Percentiles rank a stretch among this genome's conserved stretches.
These are phyloP conservation scores for Gardenia jasminoides DNA, from an alignment of 257 asterid species.

Conservation along the genomic window DNA sequence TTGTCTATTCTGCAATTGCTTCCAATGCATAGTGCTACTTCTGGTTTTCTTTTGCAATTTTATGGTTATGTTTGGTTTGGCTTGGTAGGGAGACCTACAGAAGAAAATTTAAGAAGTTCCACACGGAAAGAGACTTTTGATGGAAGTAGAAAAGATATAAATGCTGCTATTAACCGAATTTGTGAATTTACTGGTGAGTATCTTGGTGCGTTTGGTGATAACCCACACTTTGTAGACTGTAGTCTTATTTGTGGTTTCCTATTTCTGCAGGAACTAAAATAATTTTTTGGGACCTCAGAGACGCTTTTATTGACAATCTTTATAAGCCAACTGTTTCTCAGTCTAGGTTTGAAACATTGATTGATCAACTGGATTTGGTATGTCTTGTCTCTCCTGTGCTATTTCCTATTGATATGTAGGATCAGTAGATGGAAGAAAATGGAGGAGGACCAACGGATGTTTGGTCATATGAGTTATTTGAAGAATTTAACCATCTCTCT, in stretches of 20 bases:
- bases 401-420: background rate
- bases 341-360: conserved; percentile 72
- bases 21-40: background rate
- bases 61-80: background rate
- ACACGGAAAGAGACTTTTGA: conserved; percentile 72
- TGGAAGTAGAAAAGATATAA: conserved; percentile 91
- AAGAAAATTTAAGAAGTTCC: conserved; percentile 44
- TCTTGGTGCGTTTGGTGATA: conserved; percentile 8
- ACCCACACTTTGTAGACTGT: conserved; percentile 11
- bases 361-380: conserved; percentile 87
- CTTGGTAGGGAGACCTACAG: conserved; percentile 42
- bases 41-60: background rate
- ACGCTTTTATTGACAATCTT: conserved; percentile 74
- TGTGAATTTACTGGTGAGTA: conserved; percentile 85
- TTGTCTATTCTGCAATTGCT: background rate
- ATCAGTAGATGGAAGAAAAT: background rate
- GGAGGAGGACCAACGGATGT: background rate
- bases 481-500: background rate
- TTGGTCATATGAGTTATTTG: background rate
- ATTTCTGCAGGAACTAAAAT: conserved; percentile 67
- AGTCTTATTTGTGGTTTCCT: conserved; percentile 13
- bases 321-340: conserved; percentile 80
- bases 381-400: conserved; percentile 17
- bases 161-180: conserved; percentile 74
- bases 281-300: conserved; percentile 93